A percentile compares a stretch with the other conserved stretches of the same genome.
Evolutionary conservation across 352 stramenopile genomes (phyloP).

Genomic region (Globisporangium nagaii): DNA sequence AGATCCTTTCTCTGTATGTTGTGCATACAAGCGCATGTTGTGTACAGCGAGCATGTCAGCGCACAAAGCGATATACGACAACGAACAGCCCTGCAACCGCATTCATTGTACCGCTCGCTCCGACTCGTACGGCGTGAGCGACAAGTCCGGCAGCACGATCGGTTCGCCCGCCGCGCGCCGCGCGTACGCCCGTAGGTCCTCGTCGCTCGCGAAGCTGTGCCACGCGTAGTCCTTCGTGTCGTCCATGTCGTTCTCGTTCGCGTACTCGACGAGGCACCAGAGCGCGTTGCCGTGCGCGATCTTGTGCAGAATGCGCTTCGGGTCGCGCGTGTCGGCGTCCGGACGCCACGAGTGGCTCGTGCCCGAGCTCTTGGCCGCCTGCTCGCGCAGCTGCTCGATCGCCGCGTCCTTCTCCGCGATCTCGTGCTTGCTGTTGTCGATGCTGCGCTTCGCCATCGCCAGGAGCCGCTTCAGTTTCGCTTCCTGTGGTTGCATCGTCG

Average conservation of each 20-base stretch:
- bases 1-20: slow-evolving; percentile 77
- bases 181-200: slow-evolving; percentile 58
- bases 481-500: slow-evolving; percentile 37
- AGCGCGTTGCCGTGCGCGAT: slow-evolving; percentile 48
- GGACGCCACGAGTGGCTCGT: slow-evolving; percentile 43
- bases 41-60: background rate
- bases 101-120: slow-evolving; percentile 54
- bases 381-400: slow-evolving; percentile 40
- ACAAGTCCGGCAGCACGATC: slow-evolving; percentile 52
- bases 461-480: slow-evolving; percentile 78
- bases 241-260: slow-evolving; percentile 57
- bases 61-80: background rate
- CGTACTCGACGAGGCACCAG: slow-evolving; percentile 85
- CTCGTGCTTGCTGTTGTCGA: slow-evolving; percentile 86
- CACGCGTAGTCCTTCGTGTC: slow-evolving; percentile 63
- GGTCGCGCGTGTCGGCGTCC: slow-evolving; percentile 42
- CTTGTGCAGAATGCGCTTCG: slow-evolving; percentile 62
- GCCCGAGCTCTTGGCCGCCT: slow-evolving; percentile 33
- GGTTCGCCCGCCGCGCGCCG: slow-evolving; percentile 54
- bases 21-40: no score
- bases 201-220: slow-evolving; percentile 61
- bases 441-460: slow-evolving; percentile 84
- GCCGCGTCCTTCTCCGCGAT: slow-evolving; percentile 54
- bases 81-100: background rate
- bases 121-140: slow-evolving; percentile 67